These are phyloP conservation scores for Ochetophila trinervis DNA, from an alignment of 306 rosid genomes.

Conservation along the genomic window DNA sequence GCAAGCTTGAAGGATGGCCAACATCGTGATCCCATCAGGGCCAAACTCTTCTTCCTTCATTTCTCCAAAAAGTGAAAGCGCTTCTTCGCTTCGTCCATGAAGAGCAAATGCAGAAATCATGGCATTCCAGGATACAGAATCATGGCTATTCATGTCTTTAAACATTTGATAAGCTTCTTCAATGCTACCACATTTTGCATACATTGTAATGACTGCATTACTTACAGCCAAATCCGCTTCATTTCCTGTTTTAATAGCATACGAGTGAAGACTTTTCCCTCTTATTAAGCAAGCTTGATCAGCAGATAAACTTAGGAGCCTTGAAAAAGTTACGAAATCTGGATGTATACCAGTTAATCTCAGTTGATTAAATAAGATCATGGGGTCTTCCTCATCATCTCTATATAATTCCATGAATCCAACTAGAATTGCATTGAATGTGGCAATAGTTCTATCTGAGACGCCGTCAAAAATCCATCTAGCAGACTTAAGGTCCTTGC, in stretches of 20 bases:
- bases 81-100: constrained; percentile 41
- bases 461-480: constrained; percentile 31
- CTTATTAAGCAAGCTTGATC: constrained; percentile 40
- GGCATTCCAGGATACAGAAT: constrained; percentile 46
- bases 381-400: constrained; percentile 34
- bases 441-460: constrained; percentile 34
- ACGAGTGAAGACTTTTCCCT: constrained; percentile 50
- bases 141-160: constrained; percentile 20
- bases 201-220: constrained; percentile 49
- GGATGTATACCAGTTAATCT: constrained; percentile 35
- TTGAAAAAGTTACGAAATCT: constrained; percentile 35
- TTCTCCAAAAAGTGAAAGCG: constrained; percentile 36
- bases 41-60: constrained; percentile 43
- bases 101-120: constrained; percentile 47
- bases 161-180: constrained; percentile 42
- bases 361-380: constrained; percentile 31
- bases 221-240: constrained; percentile 38
- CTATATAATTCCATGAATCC: constrained; percentile 39
- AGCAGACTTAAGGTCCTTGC: constrained; percentile 39
- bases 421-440: constrained; percentile 44
- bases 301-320: constrained; percentile 44
- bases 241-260: constrained; percentile 36
- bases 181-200: constrained; percentile 53
- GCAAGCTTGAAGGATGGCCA: constrained; percentile 56
- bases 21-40: constrained; percentile 43